Conservation (phyloP, 2,329 filamentous ascomycete species). For the Akanthomyces uredinophilus region DNA sequence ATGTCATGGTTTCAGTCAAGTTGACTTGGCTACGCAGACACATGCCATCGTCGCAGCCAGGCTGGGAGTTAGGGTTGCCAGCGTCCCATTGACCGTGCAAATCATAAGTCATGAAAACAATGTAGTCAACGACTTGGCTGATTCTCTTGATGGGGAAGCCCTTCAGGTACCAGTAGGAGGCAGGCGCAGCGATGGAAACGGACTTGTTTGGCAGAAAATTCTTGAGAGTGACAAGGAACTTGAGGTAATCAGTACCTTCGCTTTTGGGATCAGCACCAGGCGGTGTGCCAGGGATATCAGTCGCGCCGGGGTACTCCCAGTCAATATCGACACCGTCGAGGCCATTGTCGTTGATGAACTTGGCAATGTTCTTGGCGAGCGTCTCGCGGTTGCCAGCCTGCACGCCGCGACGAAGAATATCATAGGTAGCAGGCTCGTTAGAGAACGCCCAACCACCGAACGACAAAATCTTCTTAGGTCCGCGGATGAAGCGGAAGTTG, state of each 20-base stretch:
- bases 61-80: constrained; percentile 18
- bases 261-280: constrained; percentile 15
- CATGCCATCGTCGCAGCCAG: constrained; percentile 26
- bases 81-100: constrained; percentile 22
- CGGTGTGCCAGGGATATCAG: constrained; percentile 26
- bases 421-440: constrained; percentile 30
- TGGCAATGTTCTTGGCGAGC: constrained; percentile 26
- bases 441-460: constrained; percentile 43
- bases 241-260: constrained; percentile 29
- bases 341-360: constrained; percentile 30
- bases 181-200: constrained; percentile 21
- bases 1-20: constrained; percentile 27
- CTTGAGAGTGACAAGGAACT: constrained; percentile 24
- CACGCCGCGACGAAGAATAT: constrained; percentile 31
- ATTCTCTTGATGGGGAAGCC: constrained; percentile 22
- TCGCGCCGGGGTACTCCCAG: constrained; percentile 18
- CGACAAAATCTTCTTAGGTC: constrained; percentile 33
- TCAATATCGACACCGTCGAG: constrained; percentile 34
- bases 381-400: constrained; percentile 25
- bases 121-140: constrained; percentile 21
- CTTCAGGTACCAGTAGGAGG: constrained; percentile 26
- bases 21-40: constrained; percentile 33
- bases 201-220: constrained; percentile 14
- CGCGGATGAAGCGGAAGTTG: constrained; percentile 22
- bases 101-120: constrained; percentile 25